Base-by-base conservation (phyloP, 1,284 basidiomycete species). In the Caloboletus firmus region DNA sequence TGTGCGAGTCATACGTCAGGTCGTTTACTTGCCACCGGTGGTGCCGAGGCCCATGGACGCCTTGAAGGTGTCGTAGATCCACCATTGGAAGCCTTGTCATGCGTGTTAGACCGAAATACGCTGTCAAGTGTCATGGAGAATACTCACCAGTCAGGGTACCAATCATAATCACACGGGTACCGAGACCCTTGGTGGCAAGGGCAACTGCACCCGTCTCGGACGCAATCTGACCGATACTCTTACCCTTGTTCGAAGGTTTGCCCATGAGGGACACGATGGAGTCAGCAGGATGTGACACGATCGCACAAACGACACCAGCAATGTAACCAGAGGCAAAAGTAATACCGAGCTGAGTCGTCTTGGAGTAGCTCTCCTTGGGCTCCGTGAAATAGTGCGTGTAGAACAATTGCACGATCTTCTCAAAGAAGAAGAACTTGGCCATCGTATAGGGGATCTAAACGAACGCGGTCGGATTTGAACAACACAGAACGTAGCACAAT, bases 381-480 rank as follows among this genome's bases (percentile, higher is more conserved):
- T 77, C 73, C 47, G 87, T 83, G 74, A 91, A 84, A 68, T 87
- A 82, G 67, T 85, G 80, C 49, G 80, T 84, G 76, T 91, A 91
- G 80, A 91, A 91, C 59, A 85, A 62, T 62, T 80, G 74, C 65
- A 85, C 89, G 62, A 88, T 89, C 78, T 83, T 83, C 72, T 91
- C 89, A 70, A 85, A 91, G 82, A 85, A 88, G 82, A 79, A 87
- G 82, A 91, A 91, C 73, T 91, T 91, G 74, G 89, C 87, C 89
- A 91, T 91, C 59, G 89, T 91, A 75, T 91, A 91, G 40, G 89
- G 89, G 65, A 91, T 90, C 85, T 89, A 56, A 13, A n/a, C 28
- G 10, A 24, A 32, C 24, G 5, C 26, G 18, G 18, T 34, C 9
- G 5, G 34, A 17, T 11, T 31, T n/a, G 22, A 54, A 40, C 13